These are phyloP conservation scores for Phytophthora meadii DNA, from an alignment of 352 stramenopile species.

Conservation along the genomic window DNA sequence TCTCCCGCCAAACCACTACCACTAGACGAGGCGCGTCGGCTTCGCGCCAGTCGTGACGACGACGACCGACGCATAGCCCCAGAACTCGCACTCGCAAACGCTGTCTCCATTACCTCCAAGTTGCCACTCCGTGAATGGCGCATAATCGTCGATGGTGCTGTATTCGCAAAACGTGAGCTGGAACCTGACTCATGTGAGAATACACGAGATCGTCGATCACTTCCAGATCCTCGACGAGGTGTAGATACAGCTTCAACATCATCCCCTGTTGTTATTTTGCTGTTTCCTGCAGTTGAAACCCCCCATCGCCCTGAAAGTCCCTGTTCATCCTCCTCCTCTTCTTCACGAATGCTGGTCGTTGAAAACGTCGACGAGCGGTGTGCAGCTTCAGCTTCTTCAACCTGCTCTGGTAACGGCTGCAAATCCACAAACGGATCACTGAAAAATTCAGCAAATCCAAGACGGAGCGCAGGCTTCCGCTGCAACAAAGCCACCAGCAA, in stretches of 20 bases:
- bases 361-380: slow-evolving; percentile 24
- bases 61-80: slow-evolving; percentile 57
- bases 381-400: slow-evolving; percentile 23
- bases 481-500: slow-evolving; percentile 85
- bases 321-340: slow-evolving; percentile 59
- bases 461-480: slow-evolving; percentile 84
- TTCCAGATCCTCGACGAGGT: slow-evolving; percentile 12
- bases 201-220: slow-evolving; percentile 39
- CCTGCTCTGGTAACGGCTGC: slow-evolving; percentile 28
- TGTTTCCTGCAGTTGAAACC: slow-evolving; percentile 22
- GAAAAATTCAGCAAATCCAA: slow-evolving; percentile 94
- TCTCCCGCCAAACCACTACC: slow-evolving; percentile 31
- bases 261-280: slow-evolving; percentile 13
- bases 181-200: slow-evolving; percentile 38
- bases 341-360: slow-evolving; percentile 64
- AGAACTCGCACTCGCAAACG: slow-evolving; percentile 63
- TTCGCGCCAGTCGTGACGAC: slow-evolving; percentile 56
- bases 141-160: slow-evolving; percentile 30
- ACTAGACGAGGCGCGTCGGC: slow-evolving; percentile 63
- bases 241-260: background rate
- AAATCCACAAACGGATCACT: slow-evolving; percentile 64
- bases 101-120: slow-evolving; percentile 73
- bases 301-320: slow-evolving; percentile 23
- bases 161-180: slow-evolving; percentile 40
- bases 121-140: slow-evolving; percentile 65